phyloP scores from a whole-genome alignment of 2,329 filamentous ascomycete species.

The Colletotrichum sp. region DNA sequence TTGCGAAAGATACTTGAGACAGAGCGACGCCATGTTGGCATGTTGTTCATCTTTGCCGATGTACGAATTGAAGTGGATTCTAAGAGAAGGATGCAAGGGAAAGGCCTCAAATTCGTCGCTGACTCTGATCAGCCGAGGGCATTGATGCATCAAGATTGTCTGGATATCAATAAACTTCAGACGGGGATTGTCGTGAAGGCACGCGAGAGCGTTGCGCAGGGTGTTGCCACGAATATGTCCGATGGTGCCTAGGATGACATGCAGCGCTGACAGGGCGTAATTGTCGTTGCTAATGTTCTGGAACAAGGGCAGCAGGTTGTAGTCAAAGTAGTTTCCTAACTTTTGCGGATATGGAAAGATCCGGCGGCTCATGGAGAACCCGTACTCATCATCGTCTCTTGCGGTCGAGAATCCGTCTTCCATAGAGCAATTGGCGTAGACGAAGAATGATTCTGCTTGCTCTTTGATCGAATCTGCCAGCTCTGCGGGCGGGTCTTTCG shows the following conservation, averaged over 20 bases:
- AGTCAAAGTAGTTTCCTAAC: conserved; percentile 19
- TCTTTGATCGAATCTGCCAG: conserved; percentile 8
- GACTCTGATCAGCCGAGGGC: conserved; percentile 14
- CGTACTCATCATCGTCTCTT: background rate
- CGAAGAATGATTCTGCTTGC: conserved; percentile 18
- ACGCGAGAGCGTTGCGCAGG: conserved; percentile 5
- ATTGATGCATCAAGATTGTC: conserved; percentile 8
- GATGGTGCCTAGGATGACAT: background rate
- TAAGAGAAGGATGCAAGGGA: conserved; percentile 4
- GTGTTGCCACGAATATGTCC: background rate
- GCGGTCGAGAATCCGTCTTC: conserved; percentile 7
- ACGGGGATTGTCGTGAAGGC: background rate
- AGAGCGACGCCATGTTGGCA: conserved; percentile 23
- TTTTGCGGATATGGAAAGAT: conserved; percentile 7
- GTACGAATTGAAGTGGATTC: conserved; percentile 4
- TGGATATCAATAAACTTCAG: background rate
- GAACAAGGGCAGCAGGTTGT: conserved; percentile 22
- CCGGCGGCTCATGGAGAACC: background rate
- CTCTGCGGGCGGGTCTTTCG: background rate
- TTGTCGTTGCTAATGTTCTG: conserved; percentile 19
- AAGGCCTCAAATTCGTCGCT: background rate
- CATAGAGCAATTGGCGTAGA: conserved; percentile 19
- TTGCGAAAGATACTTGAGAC: conserved; percentile 24
- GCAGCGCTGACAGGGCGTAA: background rate
- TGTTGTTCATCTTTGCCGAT: conserved; percentile 16